phyloP scores from a whole-genome alignment of 257 asterid species.

The Prunella vulgaris region DNA sequence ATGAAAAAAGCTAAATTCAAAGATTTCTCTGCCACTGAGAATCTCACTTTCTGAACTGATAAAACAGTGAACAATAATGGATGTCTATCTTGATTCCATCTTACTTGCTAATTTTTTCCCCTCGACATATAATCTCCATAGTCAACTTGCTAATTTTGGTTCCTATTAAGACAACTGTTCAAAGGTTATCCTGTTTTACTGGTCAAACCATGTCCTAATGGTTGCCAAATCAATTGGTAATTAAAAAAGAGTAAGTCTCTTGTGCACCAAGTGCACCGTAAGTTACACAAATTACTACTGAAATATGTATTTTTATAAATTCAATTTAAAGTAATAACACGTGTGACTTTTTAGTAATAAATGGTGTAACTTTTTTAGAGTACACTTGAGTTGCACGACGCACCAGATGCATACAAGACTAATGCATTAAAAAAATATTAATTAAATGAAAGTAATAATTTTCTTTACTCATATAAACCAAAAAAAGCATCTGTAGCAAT shows the following conservation, averaged over 20 bases:
- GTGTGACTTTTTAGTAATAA: too few relatives aligned
- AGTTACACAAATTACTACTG: too few relatives aligned
- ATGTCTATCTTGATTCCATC: conserved; percentile 2
- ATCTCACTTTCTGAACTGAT: conserved; percentile 26
- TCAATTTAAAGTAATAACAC: too few relatives aligned
- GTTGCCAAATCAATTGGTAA: background rate
- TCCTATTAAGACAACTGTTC: background rate
- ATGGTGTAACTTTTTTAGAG: too few relatives aligned
- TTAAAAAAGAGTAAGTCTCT: background rate
- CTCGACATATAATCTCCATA: background rate
- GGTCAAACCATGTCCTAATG: background rate
- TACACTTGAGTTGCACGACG: too few relatives aligned
- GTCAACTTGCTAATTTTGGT: background rate
- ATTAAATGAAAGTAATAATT: background rate
- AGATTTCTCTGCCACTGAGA: conserved; percentile 36
- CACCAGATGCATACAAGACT: too few relatives aligned
- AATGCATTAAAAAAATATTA: background rate
- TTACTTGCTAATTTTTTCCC: background rate
- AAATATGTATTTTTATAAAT: too few relatives aligned
- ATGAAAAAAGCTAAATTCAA: conserved; percentile 21
- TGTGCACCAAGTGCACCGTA: too few relatives aligned
- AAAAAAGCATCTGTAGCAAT: background rate
- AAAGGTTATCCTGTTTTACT: background rate
- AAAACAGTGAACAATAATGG: conserved; percentile 17
- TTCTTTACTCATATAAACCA: background rate